Conservation (phyloP, 192 early-diverging fungal genomes). For the Diversispora eburnea region DNA sequence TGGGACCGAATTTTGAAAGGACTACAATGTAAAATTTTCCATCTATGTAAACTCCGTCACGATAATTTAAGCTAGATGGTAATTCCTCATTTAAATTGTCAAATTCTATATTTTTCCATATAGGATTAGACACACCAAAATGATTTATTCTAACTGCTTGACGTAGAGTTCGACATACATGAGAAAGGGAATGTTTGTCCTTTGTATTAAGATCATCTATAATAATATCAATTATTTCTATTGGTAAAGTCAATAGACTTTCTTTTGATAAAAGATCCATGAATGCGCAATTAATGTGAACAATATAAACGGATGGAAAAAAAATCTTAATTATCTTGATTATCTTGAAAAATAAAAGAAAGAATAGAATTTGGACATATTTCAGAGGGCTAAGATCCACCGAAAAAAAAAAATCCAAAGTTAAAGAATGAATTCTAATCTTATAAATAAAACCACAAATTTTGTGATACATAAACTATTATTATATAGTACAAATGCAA, state of each 20-base stretch:
- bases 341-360: too few species aligned
- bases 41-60: conserved; percentile 2
- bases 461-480: too few species aligned
- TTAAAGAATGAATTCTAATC: too few species aligned
- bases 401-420: too few species aligned
- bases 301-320: too few species aligned
- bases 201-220: neutral
- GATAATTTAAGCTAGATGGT: neutral
- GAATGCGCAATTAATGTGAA: too few species aligned
- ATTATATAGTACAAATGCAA: too few species aligned
- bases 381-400: too few species aligned
- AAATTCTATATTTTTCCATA: neutral
- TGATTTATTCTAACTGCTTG: neutral
- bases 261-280: neutral
- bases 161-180: neutral
- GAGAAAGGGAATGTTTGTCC: neutral
- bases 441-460: too few species aligned
- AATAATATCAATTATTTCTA: neutral
- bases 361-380: too few species aligned
- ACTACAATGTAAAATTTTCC: neutral
- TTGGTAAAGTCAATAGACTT: neutral
- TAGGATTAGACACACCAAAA: neutral
- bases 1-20: neutral
- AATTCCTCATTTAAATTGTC: neutral
- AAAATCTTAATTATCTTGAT: too few species aligned